Conservation (phyloP, 2,329 filamentous ascomycete genomes). For the Rutstroemia sp. region DNA sequence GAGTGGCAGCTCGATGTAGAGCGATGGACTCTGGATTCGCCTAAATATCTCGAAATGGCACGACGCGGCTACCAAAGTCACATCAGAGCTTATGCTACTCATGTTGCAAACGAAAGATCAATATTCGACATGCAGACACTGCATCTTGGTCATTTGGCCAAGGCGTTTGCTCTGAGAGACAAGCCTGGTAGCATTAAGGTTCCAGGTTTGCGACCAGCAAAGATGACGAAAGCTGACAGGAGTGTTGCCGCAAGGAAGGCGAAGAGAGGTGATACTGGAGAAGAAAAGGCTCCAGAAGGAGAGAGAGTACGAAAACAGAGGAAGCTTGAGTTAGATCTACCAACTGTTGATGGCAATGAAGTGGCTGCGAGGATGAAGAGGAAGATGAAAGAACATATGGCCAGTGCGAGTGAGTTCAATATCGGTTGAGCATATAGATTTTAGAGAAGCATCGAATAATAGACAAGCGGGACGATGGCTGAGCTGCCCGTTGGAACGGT, state of each 20-base stretch:
- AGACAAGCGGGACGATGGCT: background rate
- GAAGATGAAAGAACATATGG: constrained; percentile 51
- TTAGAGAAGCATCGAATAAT: background rate
- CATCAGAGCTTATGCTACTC: constrained; percentile 89
- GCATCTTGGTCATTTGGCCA: constrained; percentile 88
- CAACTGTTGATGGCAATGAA: constrained; percentile 44
- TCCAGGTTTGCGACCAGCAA: constrained; percentile 36
- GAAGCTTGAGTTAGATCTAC: constrained; percentile 32
- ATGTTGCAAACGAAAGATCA: constrained; percentile 73
- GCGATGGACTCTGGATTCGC: constrained; percentile 55
- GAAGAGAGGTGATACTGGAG: constrained; percentile 30
- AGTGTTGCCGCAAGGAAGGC: constrained; percentile 32
- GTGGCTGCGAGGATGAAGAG: constrained; percentile 57
- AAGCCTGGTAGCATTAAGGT: constrained; percentile 74
- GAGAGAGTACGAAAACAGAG: constrained; percentile 30
- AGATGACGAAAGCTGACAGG: constrained; percentile 34
- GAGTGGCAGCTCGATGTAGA: constrained; percentile 61
- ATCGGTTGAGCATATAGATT: constrained; percentile 40
- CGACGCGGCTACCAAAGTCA: constrained; percentile 85
- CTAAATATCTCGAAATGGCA: constrained; percentile 69
- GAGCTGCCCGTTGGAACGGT: background rate
- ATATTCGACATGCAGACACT: constrained; percentile 90
- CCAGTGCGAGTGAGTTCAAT: constrained; percentile 59
- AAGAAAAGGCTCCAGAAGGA: constrained; percentile 29
- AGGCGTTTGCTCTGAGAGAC: constrained; percentile 86